Base-by-base conservation (phyloP, 1,284 basidiomycete species). In the Laetiporus sulphureus region DNA sequence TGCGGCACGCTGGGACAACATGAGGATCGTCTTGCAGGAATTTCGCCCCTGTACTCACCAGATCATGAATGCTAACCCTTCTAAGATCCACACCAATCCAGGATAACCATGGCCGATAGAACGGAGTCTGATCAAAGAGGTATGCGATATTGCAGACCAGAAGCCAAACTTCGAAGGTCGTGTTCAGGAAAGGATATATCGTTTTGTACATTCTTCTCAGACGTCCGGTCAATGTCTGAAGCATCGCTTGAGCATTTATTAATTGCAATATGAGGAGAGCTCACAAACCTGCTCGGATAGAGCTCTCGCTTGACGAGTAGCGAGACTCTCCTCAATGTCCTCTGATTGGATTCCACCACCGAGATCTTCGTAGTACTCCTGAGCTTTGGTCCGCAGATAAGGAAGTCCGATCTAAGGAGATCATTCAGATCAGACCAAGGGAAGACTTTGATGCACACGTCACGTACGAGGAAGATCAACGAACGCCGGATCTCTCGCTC, bases 81-180 rank as follows among this genome's bases (percentile, higher is more conserved):
- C 91, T 78, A 16, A 95, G 62, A 55, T 92, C 86, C 12, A 96
- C 72, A 5, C 88, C 83, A 46, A 94, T 77, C 79, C 85, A 85
- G 22, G 73, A 69, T 45, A 93, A 64, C 94, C 94, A 99, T 10
- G 95, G 95, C 49, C 94, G 77, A 66, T 95, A 95, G 60, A 83
- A 87, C 1, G 85, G 77, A 10, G 86, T 92, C 58, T 75, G 76
- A 51, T 91, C 88, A 59, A 97, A 98, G 19, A 98, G 71, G 64
- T 98, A 99, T 6, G 83, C 79, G 24, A 98, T 65, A 61, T 96
- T 96, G 71, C 83, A 89, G 27, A 76, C 65, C 13, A 98, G 72
- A 45, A 96, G 67, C 76, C 86, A 89, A 16, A 83, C 52, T 61
- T 99, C 94, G 50, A 87, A 86, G 1, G 68, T 58, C 5, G 79